Evolutionary conservation across 2,329 filamentous ascomycete genomes (phyloP).

Genomic region (Arthroderma sp.): DNA sequence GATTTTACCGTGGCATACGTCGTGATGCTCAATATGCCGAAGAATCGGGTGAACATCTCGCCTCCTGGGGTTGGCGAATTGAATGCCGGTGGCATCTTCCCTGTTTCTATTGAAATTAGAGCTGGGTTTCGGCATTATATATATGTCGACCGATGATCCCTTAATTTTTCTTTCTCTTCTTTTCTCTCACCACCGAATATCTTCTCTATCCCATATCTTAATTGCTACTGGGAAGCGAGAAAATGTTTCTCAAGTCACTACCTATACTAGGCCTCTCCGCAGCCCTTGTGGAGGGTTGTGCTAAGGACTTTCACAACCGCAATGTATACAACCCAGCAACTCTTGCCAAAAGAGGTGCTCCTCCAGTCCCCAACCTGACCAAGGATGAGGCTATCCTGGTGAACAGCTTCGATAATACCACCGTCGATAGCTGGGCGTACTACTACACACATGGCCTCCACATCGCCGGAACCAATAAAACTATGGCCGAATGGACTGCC

Average conservation of each 20-base stretch:
- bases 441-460: slow-evolving; percentile 21
- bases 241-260: slow-evolving; percentile 2
- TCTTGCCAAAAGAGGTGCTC: slow-evolving; percentile 13
- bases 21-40: too few relatives aligned
- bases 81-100: too few relatives aligned
- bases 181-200: slow-evolving; percentile 5
- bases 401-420: slow-evolving; percentile 16
- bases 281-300: slow-evolving; percentile 5
- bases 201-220: slow-evolving; percentile 1
- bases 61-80: too few relatives aligned
- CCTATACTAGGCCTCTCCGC: slow-evolving; percentile 5
- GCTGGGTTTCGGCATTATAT: neutral
- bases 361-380: slow-evolving; percentile 15
- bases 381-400: slow-evolving; percentile 17
- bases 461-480: slow-evolving; percentile 19
- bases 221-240: neutral
- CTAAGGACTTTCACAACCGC: slow-evolving; percentile 1
- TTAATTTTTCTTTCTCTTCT: slow-evolving; percentile 7
- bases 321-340: slow-evolving; percentile 1
- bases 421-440: slow-evolving; percentile 17
- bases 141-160: too few relatives aligned
- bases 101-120: too few relatives aligned
- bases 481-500: slow-evolving; percentile 20
- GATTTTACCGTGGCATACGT: too few relatives aligned
- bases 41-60: too few relatives aligned